phyloP scores from a whole-genome alignment of 2,329 filamentous ascomycete species.

The Fusarium buharicum region DNA sequence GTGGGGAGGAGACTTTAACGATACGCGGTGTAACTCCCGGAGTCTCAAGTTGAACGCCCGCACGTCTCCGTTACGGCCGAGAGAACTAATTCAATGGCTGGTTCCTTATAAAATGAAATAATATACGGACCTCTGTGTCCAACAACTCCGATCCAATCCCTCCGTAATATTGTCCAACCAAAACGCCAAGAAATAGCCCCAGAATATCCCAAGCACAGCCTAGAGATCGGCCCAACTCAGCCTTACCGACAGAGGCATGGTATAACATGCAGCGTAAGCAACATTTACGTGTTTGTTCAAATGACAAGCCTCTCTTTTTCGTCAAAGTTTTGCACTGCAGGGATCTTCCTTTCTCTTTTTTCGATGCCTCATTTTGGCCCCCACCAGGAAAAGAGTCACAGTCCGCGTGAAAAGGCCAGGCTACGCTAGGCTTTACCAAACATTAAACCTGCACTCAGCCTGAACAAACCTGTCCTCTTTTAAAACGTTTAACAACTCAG shows the following conservation, averaged over 20 bases:
- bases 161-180: not conserved
- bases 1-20: slow-evolving; percentile 18
- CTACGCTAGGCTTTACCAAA: not conserved
- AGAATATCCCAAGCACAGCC: slow-evolving; percentile 13
- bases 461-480: not conserved
- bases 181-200: slow-evolving; percentile 14
- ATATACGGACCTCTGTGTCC: not conserved
- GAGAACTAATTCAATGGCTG: slow-evolving; percentile 7
- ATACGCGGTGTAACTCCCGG: slow-evolving; percentile 12
- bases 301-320: not conserved
- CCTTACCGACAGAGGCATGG: slow-evolving; percentile 40
- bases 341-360: slow-evolving; percentile 5
- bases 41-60: slow-evolving; percentile 5
- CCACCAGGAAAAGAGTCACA: not conserved
- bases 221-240: slow-evolving; percentile 24
- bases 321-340: not conserved
- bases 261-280: slow-evolving; percentile 39
- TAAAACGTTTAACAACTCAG: not conserved
- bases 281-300: not conserved
- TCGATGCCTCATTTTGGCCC: not conserved
- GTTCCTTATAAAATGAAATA: not conserved
- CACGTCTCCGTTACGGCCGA: slow-evolving; percentile 5
- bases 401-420: not conserved
- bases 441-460: not conserved
- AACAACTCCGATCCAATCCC: not conserved